Evolutionary conservation across 495 filamentous ascomycete species (phyloP).

Genomic region (Cudoniella acicularis): DNA sequence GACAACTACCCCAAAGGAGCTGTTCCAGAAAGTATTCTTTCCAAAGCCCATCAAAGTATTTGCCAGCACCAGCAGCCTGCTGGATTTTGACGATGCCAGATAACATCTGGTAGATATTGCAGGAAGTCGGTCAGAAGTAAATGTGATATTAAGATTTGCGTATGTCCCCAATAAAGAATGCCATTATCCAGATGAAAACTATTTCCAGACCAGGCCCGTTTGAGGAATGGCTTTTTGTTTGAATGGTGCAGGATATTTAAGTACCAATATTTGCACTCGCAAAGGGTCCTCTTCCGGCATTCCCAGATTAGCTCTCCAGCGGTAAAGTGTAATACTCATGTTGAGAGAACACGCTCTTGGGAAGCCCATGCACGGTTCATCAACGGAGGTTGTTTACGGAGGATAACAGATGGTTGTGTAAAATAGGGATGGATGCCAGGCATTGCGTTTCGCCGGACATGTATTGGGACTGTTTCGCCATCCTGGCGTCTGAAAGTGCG

Average conservation of each 20-base stretch:
- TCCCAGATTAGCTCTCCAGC: constrained; percentile 32
- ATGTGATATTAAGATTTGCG: neutral
- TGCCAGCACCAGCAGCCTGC: neutral
- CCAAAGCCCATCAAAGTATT: neutral
- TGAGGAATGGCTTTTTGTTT: too few species aligned
- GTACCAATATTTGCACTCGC: too few species aligned
- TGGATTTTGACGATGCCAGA: neutral
- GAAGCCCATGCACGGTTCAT: neutral
- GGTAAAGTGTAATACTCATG: constrained; percentile 36
- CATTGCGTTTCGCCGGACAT: neutral
- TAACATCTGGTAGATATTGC: too few species aligned
- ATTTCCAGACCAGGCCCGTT: too few species aligned
- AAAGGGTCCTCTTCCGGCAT: constrained; percentile 1
- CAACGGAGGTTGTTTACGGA: neutral
- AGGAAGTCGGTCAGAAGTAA: neutral
- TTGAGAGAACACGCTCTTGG: constrained; percentile 13
- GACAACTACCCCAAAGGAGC: neutral
- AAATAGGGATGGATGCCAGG: neutral
- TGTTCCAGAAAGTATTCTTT: neutral
- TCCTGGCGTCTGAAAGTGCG: neutral
- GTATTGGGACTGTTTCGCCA: neutral
- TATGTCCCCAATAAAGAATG: too few species aligned
- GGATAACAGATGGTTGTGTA: neutral
- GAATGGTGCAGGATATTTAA: too few species aligned
- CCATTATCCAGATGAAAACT: too few species aligned